These are phyloP conservation scores for Lactifluus echinatus DNA, from an alignment of 768 basidiomycete species.

Conservation along the genomic window DNA sequence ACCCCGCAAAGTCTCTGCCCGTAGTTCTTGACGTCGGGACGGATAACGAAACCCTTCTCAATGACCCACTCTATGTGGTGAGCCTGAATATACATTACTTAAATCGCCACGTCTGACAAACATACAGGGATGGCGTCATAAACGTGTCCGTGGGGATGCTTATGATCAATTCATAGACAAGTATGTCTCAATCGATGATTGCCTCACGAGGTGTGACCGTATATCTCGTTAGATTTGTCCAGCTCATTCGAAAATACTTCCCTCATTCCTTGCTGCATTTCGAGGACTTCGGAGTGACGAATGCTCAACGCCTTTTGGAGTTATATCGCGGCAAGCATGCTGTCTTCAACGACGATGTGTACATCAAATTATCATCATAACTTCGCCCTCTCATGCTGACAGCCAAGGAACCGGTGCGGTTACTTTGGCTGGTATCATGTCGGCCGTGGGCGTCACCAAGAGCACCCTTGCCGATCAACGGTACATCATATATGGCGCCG, in stretches of 20 bases:
- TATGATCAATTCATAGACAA: slow-evolving; percentile 77
- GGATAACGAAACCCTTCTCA: slow-evolving; percentile 52
- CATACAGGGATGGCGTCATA: slow-evolving; percentile 60
- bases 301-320: slow-evolving; percentile 61
- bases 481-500: slow-evolving; percentile 71
- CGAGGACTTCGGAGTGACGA: slow-evolving; percentile 77
- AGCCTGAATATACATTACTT: slow-evolving; percentile 22
- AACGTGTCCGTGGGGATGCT: slow-evolving; percentile 58
- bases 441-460: slow-evolving; percentile 60
- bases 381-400: background rate
- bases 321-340: slow-evolving; percentile 55
- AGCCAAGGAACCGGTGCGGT: slow-evolving; percentile 76
- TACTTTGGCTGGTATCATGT: slow-evolving; percentile 58
- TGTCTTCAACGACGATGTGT: slow-evolving; percentile 85
- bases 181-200: slow-evolving; percentile 29
- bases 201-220: background rate
- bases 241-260: slow-evolving; percentile 63
- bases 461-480: slow-evolving; percentile 62
- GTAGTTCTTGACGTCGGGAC: slow-evolving; percentile 74
- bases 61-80: slow-evolving; percentile 61
- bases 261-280: slow-evolving; percentile 67
- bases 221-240: slow-evolving; percentile 48
- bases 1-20: slow-evolving; percentile 48
- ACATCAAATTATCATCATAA: slow-evolving; percentile 8
- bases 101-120: background rate